These are phyloP conservation scores for Acidiella bohemica DNA, from an alignment of 495 filamentous ascomycete species.

Conservation along the genomic window DNA sequence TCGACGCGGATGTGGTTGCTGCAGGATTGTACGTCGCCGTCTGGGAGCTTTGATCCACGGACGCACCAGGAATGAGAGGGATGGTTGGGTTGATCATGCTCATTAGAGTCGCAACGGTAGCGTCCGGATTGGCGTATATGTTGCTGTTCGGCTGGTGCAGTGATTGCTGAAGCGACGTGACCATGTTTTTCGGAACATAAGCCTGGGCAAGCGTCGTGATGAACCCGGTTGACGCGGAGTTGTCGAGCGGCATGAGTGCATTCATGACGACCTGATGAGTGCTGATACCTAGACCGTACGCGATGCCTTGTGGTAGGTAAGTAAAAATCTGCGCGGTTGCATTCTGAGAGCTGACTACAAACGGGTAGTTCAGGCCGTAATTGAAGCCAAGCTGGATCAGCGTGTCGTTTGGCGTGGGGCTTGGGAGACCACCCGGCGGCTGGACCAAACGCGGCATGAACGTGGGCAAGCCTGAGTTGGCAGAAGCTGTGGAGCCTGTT, in stretches of 20 bases:
- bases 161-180: conserved; percentile 47
- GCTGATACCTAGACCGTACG: conserved; percentile 46
- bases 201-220: conserved; percentile 69
- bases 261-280: conserved; percentile 47
- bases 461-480: conserved; percentile 41
- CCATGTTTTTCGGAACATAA: conserved; percentile 54
- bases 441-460: conserved; percentile 61
- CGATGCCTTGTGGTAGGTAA: conserved; percentile 60
- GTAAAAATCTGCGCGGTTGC: conserved; percentile 80
- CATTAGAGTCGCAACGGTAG: conserved; percentile 52
- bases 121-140: conserved; percentile 56
- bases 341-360: conserved; percentile 54
- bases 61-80: conserved; percentile 57
- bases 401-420: conserved; percentile 44
- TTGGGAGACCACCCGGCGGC: conserved; percentile 42
- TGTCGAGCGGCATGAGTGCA: conserved; percentile 67
- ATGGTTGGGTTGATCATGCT: conserved; percentile 72
- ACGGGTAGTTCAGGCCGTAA: conserved; percentile 64
- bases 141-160: conserved; percentile 52
- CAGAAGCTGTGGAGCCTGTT: conserved; percentile 8
- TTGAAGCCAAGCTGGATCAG: conserved; percentile 78
- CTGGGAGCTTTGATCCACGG: conserved; percentile 32
- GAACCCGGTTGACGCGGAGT: conserved; percentile 52
- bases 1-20: conserved; percentile 18
- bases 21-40: conserved; percentile 24